phyloP scores from a whole-genome alignment of 257 asterid genomes.

The Solanum piurae region DNA sequence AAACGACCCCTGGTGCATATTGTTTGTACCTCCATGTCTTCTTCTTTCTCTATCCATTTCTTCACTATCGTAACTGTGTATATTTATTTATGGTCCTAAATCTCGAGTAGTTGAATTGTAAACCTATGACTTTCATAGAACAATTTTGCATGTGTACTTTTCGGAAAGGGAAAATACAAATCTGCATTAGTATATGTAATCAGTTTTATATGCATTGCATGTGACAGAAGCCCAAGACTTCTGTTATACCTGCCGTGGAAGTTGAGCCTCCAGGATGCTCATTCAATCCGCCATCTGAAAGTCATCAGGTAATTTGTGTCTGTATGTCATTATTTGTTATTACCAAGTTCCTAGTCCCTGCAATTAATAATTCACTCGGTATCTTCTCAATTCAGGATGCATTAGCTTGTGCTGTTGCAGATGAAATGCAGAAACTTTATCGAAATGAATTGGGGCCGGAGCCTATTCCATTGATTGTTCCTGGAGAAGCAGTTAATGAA shows the following conservation, averaged over 20 bases:
- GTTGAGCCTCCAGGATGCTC: constrained; percentile 91
- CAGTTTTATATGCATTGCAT: neutral
- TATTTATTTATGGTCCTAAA: neutral
- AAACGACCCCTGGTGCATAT: neutral
- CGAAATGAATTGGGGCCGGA: constrained; percentile 67
- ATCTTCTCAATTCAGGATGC: constrained; percentile 51
- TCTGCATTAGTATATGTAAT: neutral
- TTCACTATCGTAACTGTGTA: neutral
- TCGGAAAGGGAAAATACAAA: neutral
- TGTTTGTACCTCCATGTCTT: neutral
- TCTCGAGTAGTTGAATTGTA: neutral
- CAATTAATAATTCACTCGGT: neutral
- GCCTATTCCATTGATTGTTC: constrained; percentile 68
- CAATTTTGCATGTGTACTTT: neutral
- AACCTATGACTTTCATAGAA: neutral
- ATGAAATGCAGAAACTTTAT: constrained; percentile 87
- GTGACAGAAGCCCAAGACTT: constrained; percentile 53
- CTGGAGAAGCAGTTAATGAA: constrained; percentile 65
- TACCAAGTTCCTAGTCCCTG: neutral
- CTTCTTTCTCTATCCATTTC: neutral
- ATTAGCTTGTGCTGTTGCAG: constrained; percentile 88
- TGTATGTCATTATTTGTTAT: neutral
- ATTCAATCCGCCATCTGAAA: constrained; percentile 72
- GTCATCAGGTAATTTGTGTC: constrained; percentile 62
- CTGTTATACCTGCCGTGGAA: constrained; percentile 83